A percentile compares a stretch with the other conserved stretches of the same genome.
These are phyloP conservation scores for Echeveria elegans DNA, from an alignment of 164 flowering plant genomes.

Conservation along the genomic window DNA sequence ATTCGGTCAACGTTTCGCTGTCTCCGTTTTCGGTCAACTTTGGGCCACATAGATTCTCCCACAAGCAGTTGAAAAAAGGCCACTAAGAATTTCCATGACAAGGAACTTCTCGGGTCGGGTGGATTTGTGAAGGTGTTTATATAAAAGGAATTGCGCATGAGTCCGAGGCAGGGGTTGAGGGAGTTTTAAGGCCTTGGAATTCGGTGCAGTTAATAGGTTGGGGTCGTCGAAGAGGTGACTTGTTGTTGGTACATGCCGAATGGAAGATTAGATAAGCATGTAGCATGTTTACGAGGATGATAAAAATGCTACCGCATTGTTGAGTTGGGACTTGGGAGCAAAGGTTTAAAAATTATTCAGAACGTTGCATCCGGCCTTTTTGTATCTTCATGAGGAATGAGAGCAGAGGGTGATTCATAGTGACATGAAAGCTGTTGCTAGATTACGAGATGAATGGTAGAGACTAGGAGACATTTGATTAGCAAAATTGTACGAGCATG, in stretches of 20 bases:
- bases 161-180: slow-evolving; percentile 28
- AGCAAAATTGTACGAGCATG: slow-evolving; percentile 34
- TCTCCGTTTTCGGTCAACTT: slow-evolving; percentile 4
- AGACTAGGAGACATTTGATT: slow-evolving; percentile 41
- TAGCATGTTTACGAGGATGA: slow-evolving; percentile 15
- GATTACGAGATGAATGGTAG: slow-evolving; percentile 31
- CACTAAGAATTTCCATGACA: slow-evolving; percentile 24
- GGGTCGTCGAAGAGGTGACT: slow-evolving; percentile 30
- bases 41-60: slow-evolving; percentile 20
- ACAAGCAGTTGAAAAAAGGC: slow-evolving; percentile 22
- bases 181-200: slow-evolving; percentile 39
- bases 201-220: slow-evolving; percentile 38
- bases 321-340: slow-evolving; percentile 23
- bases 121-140: slow-evolving; percentile 36
- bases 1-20: slow-evolving; percentile 14
- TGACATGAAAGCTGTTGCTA: slow-evolving; percentile 40
- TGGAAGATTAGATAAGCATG: slow-evolving; percentile 46
- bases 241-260: slow-evolving; percentile 38
- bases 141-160: slow-evolving; percentile 35
- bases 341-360: slow-evolving; percentile 20
- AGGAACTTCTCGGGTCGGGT: slow-evolving; percentile 20
- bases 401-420: slow-evolving; percentile 40
- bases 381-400: slow-evolving; percentile 46
- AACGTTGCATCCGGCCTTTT: slow-evolving; percentile 33
- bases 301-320: slow-evolving; percentile 8